A percentile compares a stretch with the other conserved stretches of the same genome.
These are phyloP conservation scores for Talaromyces pinophilus DNA, from an alignment of 2,329 filamentous ascomycete species.

Conservation along the genomic window DNA sequence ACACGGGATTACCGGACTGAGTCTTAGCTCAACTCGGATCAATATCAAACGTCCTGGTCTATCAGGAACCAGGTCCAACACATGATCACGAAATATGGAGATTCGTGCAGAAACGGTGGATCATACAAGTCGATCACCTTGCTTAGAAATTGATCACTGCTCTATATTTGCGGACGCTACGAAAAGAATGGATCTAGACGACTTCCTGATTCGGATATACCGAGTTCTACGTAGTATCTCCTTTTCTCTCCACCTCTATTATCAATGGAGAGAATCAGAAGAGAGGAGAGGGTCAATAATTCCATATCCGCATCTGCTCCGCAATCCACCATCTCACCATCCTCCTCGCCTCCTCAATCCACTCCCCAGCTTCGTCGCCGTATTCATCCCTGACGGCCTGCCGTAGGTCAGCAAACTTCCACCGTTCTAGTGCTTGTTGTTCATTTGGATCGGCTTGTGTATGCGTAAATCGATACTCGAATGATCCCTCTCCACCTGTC, in stretches of 20 bases:
- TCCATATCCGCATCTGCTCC: conserved; percentile 35
- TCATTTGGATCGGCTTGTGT: conserved; percentile 39
- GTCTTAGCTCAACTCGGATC: not conserved
- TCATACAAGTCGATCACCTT: too few species aligned
- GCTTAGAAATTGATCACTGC: not conserved
- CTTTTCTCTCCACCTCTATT: not conserved
- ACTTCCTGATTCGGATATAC: not conserved
- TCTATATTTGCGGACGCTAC: not conserved
- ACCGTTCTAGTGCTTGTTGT: conserved; percentile 32
- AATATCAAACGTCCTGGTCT: not conserved
- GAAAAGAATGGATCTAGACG: not conserved
- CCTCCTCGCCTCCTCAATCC: conserved; percentile 40
- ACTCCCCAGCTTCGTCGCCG: conserved; percentile 35
- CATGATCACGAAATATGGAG: not conserved
- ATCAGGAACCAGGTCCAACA: not conserved
- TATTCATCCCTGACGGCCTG: conserved; percentile 30
- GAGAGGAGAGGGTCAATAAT: conserved; percentile 12
- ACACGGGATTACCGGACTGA: not conserved
- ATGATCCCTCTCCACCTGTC: conserved; percentile 62
- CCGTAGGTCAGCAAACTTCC: conserved; percentile 32
- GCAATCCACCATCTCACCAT: conserved; percentile 42
- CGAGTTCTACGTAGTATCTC: not conserved
- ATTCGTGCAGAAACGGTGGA: not conserved
- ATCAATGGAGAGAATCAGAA: not conserved
- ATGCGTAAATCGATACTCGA: conserved; percentile 42